Percentiles rank a stretch among this genome's conserved stretches.
phyloP scores from a whole-genome alignment of 257 asterid genomes.

The Solanum verrucosum region DNA sequence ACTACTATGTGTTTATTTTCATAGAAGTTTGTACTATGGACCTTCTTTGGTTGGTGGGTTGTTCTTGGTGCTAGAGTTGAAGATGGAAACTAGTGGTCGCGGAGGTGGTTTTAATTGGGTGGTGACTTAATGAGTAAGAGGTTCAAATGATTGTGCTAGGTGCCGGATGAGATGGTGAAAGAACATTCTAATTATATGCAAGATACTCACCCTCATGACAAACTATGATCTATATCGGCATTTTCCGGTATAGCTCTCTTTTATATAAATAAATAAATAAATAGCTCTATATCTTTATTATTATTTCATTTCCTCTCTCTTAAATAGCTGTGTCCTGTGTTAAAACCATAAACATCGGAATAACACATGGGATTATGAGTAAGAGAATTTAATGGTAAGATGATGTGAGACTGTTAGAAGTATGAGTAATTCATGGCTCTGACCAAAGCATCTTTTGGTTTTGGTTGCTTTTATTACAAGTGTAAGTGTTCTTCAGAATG shows the following conservation, averaged over 20 bases:
- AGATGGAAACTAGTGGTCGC: background rate
- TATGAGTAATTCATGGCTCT: background rate
- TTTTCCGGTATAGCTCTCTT: background rate
- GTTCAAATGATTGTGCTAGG: background rate
- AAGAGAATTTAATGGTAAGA: background rate
- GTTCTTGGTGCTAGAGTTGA: background rate
- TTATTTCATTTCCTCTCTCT: background rate
- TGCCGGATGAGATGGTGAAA: background rate
- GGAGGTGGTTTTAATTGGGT: background rate
- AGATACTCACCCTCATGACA: background rate
- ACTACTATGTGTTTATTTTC: background rate
- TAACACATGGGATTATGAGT: background rate
- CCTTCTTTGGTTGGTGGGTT: background rate
- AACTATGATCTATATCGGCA: background rate
- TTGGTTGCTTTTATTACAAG: background rate
- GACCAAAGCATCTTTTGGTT: background rate
- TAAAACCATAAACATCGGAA: background rate
- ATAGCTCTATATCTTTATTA: background rate
- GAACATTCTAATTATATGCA: background rate
- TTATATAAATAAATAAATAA: background rate
- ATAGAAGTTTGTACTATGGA: background rate
- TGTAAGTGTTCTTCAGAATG: background rate
- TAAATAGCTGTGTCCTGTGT: background rate
- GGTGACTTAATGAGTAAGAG: background rate
- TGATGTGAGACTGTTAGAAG: background rate